Base-by-base conservation (phyloP, 2,329 filamentous ascomycete genomes). In the Colletotrichum camelliae region DNA sequence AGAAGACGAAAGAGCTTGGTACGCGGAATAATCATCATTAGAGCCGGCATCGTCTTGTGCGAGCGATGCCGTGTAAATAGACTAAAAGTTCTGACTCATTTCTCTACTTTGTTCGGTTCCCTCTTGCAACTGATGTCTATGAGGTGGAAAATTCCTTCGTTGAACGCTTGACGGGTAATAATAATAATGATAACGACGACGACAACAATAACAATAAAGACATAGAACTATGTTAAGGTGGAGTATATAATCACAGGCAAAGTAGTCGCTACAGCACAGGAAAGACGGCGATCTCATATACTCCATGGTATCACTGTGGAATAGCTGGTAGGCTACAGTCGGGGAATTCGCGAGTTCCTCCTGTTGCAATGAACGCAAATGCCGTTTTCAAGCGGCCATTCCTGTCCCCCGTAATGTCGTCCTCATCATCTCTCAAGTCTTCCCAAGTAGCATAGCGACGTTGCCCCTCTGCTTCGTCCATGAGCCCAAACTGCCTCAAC, bases 251-350 rank as follows among this genome's bases (percentile, higher is more conserved):
- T 7, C 37, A 39, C 37, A 18, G 37, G 0, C 9, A 39, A 39
- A 7, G 0, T 0, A 9, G 8, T 39, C 0, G 37, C 37, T 39
- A 7, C 1, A 39, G 37, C 37, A 39, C 0, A 0, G 37, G 37
- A 18, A 39, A 39, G 37, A 39, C 37, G 7, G 37, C 7, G 37
- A 4, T 1, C 16, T 39, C 15, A 39, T 39, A 39, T 5, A 24
- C 24, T 18, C 37, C 37, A 39, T 0, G 16, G 4, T 5, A 39
- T 18, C 2, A 9, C 24, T 24, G 24, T 24, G 39, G 18, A 43
- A 6, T 43, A 43, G 5, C 39, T 43, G 39, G 18, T 9, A 43
- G 39, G 6, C 18, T 43, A 18, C 18, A 43, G 2, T 12, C 0
- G 6, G 18, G 18, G 18, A n/a, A 43, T 10, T 5, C 5, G 39